These are phyloP conservation scores for Trichoderma virens DNA, from an alignment of 495 filamentous ascomycete genomes.

Conservation along the genomic window DNA sequence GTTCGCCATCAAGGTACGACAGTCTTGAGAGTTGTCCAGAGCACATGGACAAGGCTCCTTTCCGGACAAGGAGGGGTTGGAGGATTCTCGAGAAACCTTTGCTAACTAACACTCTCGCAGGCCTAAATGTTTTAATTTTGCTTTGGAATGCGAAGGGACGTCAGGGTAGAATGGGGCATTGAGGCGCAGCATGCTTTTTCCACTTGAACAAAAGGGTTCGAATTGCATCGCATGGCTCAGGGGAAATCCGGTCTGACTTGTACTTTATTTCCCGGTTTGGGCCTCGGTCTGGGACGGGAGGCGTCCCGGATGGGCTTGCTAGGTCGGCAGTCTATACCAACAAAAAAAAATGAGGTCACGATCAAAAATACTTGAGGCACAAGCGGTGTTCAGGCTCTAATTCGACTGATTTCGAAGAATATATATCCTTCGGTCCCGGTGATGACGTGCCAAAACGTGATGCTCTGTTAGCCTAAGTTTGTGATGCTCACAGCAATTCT, in stretches of 20 bases:
- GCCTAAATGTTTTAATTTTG: constrained; percentile 9
- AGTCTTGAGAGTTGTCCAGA: background rate
- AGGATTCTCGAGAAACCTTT: background rate
- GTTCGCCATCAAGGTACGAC: constrained; percentile 91
- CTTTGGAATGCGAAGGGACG: constrained; percentile 5
- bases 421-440: background rate
- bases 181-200: constrained; percentile 11
- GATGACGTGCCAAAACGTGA: background rate
- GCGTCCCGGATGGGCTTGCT: constrained; percentile 8
- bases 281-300: constrained; percentile 9
- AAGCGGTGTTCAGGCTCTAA: constrained; percentile 8
- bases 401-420: background rate
- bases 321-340: constrained; percentile 6
- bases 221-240: constrained; percentile 10
- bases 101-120: background rate
- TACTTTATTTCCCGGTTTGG: constrained; percentile 1
- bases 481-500: background rate
- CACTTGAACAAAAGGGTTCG: constrained; percentile 6
- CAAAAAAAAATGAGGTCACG: constrained; percentile 13
- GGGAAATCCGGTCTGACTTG: constrained; percentile 11
- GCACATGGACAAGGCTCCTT: background rate
- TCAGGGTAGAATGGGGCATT: constrained; percentile 8
- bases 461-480: background rate
- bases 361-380: constrained; percentile 8
- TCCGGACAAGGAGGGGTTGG: background rate